Evolutionary conservation across 371 early-diverging fungal genomes (phyloP).

Genomic region (Rhizopus stolonifer): DNA sequence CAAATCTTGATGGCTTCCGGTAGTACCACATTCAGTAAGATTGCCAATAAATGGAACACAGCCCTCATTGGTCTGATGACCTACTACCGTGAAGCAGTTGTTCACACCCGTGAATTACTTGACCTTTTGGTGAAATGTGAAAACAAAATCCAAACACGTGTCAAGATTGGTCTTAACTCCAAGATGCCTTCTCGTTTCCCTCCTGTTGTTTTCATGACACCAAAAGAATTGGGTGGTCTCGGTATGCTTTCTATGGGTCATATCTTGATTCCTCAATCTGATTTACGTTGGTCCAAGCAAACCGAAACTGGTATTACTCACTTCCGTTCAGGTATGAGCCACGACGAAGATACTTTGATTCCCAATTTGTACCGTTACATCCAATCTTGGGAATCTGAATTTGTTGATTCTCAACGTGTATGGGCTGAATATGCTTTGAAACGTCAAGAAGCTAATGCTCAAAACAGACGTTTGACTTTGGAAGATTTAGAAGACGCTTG

Average conservation of each 20-base stretch:
- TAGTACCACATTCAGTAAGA: slow-evolving; percentile 97
- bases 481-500: slow-evolving; percentile 98
- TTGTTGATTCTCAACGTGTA: slow-evolving; percentile 97
- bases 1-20: slow-evolving; percentile 98
- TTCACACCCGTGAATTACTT: slow-evolving; percentile 94
- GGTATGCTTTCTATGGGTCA: slow-evolving; percentile 99
- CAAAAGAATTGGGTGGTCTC: slow-evolving; percentile 93
- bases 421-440: slow-evolving; percentile 99
- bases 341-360: slow-evolving; percentile 95
- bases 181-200: slow-evolving; percentile 99
- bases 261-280: slow-evolving; percentile 95
- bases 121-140: slow-evolving; percentile 96
- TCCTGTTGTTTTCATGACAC: slow-evolving; percentile 87
- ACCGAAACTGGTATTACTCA: slow-evolving; percentile 97
- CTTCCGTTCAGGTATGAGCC: slow-evolving; percentile 98
- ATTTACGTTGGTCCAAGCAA: slow-evolving; percentile 95
- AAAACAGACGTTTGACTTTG: slow-evolving; percentile 91
- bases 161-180: slow-evolving; percentile 98
- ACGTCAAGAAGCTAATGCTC: slow-evolving; percentile 94
- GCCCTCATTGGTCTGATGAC: slow-evolving; percentile 96
- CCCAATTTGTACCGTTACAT: slow-evolving; percentile 98
- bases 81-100: slow-evolving; percentile 97
- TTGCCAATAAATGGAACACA: slow-evolving; percentile 97
- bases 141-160: slow-evolving; percentile 97
- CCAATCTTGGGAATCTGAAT: slow-evolving; percentile 98